Evolutionary conservation across 805 yeast species (phyloP), one percentile per base, ranked within the genome.

Genomic region (Teunomyces gatunensis): DNA sequence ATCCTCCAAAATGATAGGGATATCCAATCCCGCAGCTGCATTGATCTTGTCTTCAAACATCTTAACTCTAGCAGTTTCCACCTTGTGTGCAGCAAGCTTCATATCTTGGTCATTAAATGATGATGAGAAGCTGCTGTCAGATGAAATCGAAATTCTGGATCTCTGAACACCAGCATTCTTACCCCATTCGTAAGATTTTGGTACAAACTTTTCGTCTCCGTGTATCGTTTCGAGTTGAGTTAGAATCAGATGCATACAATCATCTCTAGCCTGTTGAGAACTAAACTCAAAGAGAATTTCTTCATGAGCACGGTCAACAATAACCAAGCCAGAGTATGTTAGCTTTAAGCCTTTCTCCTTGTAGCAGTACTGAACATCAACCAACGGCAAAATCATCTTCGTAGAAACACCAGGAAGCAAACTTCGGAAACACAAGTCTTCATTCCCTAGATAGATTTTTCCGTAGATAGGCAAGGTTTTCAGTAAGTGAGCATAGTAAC

Each of bases 381-480:
- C 58, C 34, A 87, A 67, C 0, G 98, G 98, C 6, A 92, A 65
- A 5, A 90, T 80, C 96, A 92, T 88, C 48, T 80, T 80, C 1
- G 96, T 86, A 32, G 79, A 77, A 0, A 86, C 75, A 0, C 95
- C 94, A 0, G 95, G 95, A 3, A 89, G 58, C 32, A 89, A 69
- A 32, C 96, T 84, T 50, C 94, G 73, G 66, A 87, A 92, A 53
- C 96, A 91, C n/a, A 92, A 60, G 47, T 78, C 80, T 27, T 74
- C 74, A 15, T 77, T 70, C 0, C 96, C 88, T 10, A 92, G 56
- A 61, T 89, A 89, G 2, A 91, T 58, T 56, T 88, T 87, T 1
- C 98, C 98, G 65, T 88, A 90, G 1, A 83, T 70, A 1, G 96
- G 96, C 15, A 89, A 68, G 10, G 86, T 79, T 53, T 87, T 78